Conservation (phyloP, 176 grass and related monocot genomes). For the bread wheat (Triticum aestivum) region IWGSC_CS_RefSeq_v2.1 NC_057794.1:98058229-98058728, state of each 20-base stretch:
- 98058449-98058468: background rate
- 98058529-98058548: conserved; percentile 2
- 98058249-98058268: background rate
- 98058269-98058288: conserved; percentile 52
- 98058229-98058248: background rate
- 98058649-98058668: conserved; percentile 28
- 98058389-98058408: conserved; percentile 70
- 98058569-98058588: conserved; percentile 24
- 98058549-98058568: conserved; percentile 24
- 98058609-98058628: conserved; percentile 15
- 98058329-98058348: conserved; percentile 89
- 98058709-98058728: background rate
- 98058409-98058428: conserved; percentile 90
- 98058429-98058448: conserved; percentile 47
- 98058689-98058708: conserved; percentile 30
- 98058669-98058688: conserved; percentile 36
- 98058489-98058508: conserved; percentile 41
- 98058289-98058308: conserved; percentile 89
- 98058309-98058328: conserved; percentile 96
- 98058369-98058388: conserved; percentile 82
- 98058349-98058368: conserved; percentile 88
- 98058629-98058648: conserved; percentile 46
- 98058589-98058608: background rate
- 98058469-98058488: conserved; percentile 30
- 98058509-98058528: conserved; percentile 27